Evolutionary conservation across 495 filamentous ascomycete genomes (phyloP), one percentile per base, ranked within the genome.

Genomic region (Tuber brumale): DNA sequence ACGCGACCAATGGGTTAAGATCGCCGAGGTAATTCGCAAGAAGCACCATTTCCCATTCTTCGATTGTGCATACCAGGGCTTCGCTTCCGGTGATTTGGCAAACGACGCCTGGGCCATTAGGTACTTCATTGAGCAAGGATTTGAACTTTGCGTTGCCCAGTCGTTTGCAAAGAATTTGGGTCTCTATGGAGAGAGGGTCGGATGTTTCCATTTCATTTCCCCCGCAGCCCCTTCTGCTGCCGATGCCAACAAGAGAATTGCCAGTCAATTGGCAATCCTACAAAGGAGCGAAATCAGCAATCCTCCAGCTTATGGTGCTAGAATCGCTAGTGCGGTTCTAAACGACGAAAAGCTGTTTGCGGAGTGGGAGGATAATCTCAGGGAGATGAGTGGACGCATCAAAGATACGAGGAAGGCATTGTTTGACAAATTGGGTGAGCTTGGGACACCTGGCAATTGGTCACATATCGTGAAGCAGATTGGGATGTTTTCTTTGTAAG

Each of bases 151-250:
- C 81, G 89, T 98, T 74, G 96, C 95, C 8, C 95, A 99, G 87
- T 95, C 92, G 37, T 99, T 97, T 84, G 94, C 95, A 77, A 99
- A 99, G 89, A 99, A 99, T 88, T 97, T 99, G 82, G 95, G 95
- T 76, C 88, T 99, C 35, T 99, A 99, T 84, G 95, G 95, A 77
- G 91, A 99, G 87, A 93, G 95, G 79, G 94, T 93, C 7, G 95
- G 95, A 46, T 94, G 92, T 81, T 99, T 98, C 91, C 95, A 99
- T 84, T 95, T 93, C 82, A 91, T 99, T 70, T 92, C 94, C 1
- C 85, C 90, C 0, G 91, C 95, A 0, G 87, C 89, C 0, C 71
- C 90, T 7, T 90, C 93, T 61, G 91, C 93, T 1, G 76, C 86
- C 70, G 85, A 87, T n/a, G 89, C 87, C 18, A 88, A 89, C 51